Base-by-base conservation (phyloP, 345 rosid genomes). In the Gossypium anomalum region DNA sequence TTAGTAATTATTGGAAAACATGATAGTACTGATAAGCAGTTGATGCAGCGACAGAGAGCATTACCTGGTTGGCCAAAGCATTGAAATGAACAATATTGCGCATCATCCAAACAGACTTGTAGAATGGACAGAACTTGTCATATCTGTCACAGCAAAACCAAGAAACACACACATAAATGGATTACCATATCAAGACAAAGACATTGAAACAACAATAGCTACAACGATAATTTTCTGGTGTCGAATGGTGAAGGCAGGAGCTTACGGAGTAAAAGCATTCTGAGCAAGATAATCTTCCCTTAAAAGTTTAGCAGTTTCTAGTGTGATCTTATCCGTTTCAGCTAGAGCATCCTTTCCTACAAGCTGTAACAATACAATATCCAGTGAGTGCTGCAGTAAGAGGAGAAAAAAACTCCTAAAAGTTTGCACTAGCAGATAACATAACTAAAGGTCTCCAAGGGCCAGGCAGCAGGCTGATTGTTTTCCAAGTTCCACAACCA, bases 91-190 rank as follows among this genome's bases (percentile, higher is more conserved):
- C 87, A 38, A 96, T 96, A 88, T 96, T 96, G 80, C 98, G 99
- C 99, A 96, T 96, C 99, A 96, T 90, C 99, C 99, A 96, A 66
- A 96, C 95, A 25, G 98, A 93, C 83, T 96, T 96, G 95, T 93
- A 96, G 86, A 96, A 96, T 52, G 99, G 99, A 76, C 99, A 96
- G 86, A 85, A 96, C 70, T 96, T 96, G 82, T 93, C 99, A 65
- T 96, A 96, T 77, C 99, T 92, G 87, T 56, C 72, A 17, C 67
- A 78, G 66, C 45, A 77, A 79, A 41, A 65, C 53, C 79, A 59
- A 78, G 58, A 13, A 57, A 57, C 7, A 57, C 17, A 66, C 16
- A n/a, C 43, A 55, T 1, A 12, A 5, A 62, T 49, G 13, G 22
- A 51, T 38, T 8, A 75, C n/a, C 47, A 41, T 51, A 57, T 44